Evolutionary conservation across 148 eudicot species (phyloP).

Genomic region (Vaccinium macrocarpon): DNA sequence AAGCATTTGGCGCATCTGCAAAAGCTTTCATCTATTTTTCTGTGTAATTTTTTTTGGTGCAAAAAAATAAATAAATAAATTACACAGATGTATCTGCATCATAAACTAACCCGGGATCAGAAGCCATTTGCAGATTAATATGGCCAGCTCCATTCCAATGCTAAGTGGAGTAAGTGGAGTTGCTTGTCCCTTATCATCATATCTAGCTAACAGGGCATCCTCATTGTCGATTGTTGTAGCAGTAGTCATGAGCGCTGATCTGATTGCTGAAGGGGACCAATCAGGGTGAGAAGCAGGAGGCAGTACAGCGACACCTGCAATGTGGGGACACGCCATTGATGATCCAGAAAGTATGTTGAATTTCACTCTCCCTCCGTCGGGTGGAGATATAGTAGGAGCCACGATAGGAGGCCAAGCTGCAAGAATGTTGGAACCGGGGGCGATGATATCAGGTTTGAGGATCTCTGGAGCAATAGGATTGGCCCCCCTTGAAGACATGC

Average conservation of each 20-base stretch:
- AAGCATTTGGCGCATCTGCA: background rate
- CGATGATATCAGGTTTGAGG: background rate
- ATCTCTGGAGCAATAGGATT: slow-evolving; percentile 1
- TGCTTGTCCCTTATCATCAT: slow-evolving; percentile 9
- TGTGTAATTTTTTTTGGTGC: background rate
- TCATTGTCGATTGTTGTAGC: slow-evolving; percentile 1
- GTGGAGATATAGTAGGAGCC: background rate
- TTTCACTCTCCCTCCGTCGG: background rate
- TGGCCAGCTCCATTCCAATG: slow-evolving; percentile 16
- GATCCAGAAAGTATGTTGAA: slow-evolving; percentile 11
- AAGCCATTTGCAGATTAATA: slow-evolving; percentile 17
- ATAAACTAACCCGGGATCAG: slow-evolving; percentile 17
- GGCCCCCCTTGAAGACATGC: slow-evolving; percentile 16
- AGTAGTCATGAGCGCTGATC: slow-evolving; percentile 15
- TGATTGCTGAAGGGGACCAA: slow-evolving; percentile 11
- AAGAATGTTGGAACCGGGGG: slow-evolving; percentile 11
- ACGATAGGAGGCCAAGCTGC: slow-evolving; percentile 9
- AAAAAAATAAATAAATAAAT: too few relatives aligned
- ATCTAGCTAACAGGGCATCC: background rate
- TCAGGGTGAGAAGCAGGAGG: slow-evolving; percentile 15
- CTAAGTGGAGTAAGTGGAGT: slow-evolving; percentile 17
- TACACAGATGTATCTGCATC: background rate
- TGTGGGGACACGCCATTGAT: slow-evolving; percentile 18
- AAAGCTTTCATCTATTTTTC: slow-evolving; percentile 10
- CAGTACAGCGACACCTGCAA: slow-evolving; percentile 8